phyloP scores from a whole-genome alignment of 768 basidiomycete genomes.

The Hysterangium stoloniferum region DNA sequence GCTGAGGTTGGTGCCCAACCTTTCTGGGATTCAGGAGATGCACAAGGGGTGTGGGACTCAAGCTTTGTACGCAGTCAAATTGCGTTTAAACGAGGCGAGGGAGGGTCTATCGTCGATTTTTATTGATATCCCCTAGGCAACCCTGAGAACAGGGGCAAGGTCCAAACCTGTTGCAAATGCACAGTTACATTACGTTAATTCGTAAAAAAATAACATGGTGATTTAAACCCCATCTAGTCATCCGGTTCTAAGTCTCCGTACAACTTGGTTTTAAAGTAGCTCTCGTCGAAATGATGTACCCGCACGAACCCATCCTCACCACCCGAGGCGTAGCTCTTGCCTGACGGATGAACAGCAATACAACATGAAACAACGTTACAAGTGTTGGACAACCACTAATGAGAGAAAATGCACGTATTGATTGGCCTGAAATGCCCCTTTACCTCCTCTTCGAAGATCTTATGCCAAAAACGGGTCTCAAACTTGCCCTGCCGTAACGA shows the following conservation, averaged over 20 bases:
- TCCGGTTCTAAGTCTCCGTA: conserved; percentile 84
- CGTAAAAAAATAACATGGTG: too few species aligned
- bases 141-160: too few species aligned
- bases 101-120: background rate
- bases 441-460: conserved; percentile 93
- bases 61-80: background rate
- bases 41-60: conserved; percentile 59
- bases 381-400: background rate
- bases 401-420: conserved; percentile 75
- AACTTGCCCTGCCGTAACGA: conserved; percentile 93
- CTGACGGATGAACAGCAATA: conserved; percentile 86
- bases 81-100: background rate
- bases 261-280: conserved; percentile 85
- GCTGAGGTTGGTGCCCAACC: conserved; percentile 59
- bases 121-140: background rate
- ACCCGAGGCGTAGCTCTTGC: conserved; percentile 86
- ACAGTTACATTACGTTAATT: too few species aligned
- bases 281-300: conserved; percentile 90
- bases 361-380: conserved; percentile 32
- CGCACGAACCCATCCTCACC: conserved; percentile 95
- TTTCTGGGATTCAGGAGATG: conserved; percentile 73
- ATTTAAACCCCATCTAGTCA: too few species aligned
- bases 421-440: conserved; percentile 97
- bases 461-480: conserved; percentile 98
- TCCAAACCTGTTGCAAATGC: too few species aligned